Base-by-base conservation (phyloP, 768 basidiomycete genomes). In the Podaxis sp. region DNA sequence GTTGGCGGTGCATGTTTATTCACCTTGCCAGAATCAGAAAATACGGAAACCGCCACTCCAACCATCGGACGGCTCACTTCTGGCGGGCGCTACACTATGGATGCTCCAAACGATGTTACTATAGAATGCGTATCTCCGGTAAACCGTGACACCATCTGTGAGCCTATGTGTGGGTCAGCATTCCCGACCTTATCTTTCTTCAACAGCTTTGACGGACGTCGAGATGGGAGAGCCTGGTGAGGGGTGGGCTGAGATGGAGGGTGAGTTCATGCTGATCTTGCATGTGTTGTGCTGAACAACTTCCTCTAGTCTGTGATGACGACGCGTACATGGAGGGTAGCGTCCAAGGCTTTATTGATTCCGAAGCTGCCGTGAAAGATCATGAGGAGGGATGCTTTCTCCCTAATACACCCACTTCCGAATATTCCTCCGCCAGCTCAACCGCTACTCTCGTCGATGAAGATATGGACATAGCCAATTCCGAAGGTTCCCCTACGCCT, bases 181-280 rank as follows among this genome's bases (percentile, higher is more conserved):
- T 1, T 38, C 35, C 14, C n/a, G 4, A 7, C 38, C 23, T 25
- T 27, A 42, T 18, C 14, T 25, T 5, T 40, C 13, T 23, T 11
- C 47, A 48, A 48, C 47, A 42, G 25, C 38, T 13, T 25, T 25
- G 14, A 6, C 16, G 27, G 54, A 55, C 23, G 40, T 42, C 16
- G 37, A 55, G 37, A 55, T 55, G 54, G 54, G 54, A 27, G 54
- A 55, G 6, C 23, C 38, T 25, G 38, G 40, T 42, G 54, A 44
- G 28, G 54, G 54, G 4, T 42, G 54, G 54, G 54, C 54, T 14
- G 54, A 55, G 54, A 55, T 55, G 54, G 54, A 55, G 0, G 42
- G 54, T 55, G n/a, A 21, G 54, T 55, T 6, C 13, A 7, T 28
- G 32, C 23, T 27, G 14, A 16, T 23, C 25, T 21, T 3, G 10